These are phyloP conservation scores for Saprolegnia diclina DNA, from an alignment of 352 stramenopile genomes.

Conservation along the genomic window DNA sequence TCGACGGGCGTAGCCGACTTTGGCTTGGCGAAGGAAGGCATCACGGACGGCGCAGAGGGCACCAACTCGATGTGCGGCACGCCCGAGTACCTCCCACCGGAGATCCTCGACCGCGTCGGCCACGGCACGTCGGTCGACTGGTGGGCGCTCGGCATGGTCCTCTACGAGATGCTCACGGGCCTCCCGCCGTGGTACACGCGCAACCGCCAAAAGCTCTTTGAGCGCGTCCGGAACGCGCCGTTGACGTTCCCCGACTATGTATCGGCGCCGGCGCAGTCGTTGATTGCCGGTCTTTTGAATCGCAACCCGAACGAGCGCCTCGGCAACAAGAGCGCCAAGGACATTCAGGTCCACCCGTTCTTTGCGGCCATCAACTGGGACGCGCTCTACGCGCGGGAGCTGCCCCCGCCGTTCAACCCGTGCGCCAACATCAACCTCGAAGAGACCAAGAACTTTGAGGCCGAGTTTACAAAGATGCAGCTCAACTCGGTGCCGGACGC, in stretches of 20 bases:
- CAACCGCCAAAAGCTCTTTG: conserved; percentile 89
- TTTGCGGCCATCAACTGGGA: conserved; percentile 79
- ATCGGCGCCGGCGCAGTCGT: conserved; percentile 52
- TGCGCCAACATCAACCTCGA: conserved; percentile 53
- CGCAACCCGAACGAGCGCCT: conserved; percentile 75
- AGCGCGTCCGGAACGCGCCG: conserved; percentile 81
- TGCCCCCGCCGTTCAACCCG: conserved; percentile 80
- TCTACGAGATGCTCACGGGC: conserved; percentile 93
- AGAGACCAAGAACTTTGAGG: conserved; percentile 87
- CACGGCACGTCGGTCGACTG: conserved; percentile 90
- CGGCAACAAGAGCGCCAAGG: conserved; percentile 63
- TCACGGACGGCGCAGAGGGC: conserved; percentile 73
- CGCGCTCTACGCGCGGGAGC: conserved; percentile 76
- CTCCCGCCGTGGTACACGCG: conserved; percentile 90
- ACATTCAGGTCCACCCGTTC: conserved; percentile 83
- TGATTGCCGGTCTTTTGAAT: conserved; percentile 79
- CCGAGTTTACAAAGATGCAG: conserved; percentile 87
- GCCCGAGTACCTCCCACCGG: conserved; percentile 89
- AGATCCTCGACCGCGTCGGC: conserved; percentile 85
- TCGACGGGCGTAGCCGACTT: conserved; percentile 56
- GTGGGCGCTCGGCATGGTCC: conserved; percentile 88
- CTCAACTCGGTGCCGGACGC: conserved; percentile 80
- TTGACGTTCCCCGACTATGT: conserved; percentile 87
- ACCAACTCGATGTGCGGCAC: conserved; percentile 88
- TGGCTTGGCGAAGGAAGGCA: conserved; percentile 82